phyloP scores from a whole-genome alignment of 2,329 filamentous ascomycete species.

The Neofusicoccum kwambonambiense region DNA sequence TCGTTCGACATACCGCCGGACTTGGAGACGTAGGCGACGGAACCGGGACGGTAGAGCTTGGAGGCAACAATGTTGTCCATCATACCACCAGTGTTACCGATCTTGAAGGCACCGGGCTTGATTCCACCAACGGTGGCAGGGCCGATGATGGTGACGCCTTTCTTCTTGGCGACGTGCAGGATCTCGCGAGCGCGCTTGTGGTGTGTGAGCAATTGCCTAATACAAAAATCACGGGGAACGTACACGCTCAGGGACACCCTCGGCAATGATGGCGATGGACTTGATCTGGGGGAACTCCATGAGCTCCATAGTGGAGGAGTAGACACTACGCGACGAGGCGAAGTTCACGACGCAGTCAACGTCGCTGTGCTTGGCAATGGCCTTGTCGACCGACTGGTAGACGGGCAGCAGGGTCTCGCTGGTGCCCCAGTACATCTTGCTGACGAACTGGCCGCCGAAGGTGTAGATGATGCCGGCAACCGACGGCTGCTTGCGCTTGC shows the following conservation, averaged over 20 bases:
- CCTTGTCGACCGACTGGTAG: constrained; percentile 92
- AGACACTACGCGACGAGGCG: constrained; percentile 96
- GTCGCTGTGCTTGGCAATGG: constrained; percentile 92
- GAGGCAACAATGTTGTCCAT: constrained; percentile 99
- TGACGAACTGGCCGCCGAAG: constrained; percentile 99
- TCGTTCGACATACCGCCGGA: constrained; percentile 99
- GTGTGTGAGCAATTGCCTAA: constrained; percentile 19
- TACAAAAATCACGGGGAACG: constrained; percentile 39
- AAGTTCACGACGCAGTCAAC: constrained; percentile 99
- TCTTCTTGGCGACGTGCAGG: constrained; percentile 92
- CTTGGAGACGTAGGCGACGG: constrained; percentile 99
- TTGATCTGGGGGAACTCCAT: constrained; percentile 97
- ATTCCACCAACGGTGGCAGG: constrained; percentile 98
- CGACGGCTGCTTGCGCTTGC: constrained; percentile 94
- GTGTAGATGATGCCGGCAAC: constrained; percentile 99
- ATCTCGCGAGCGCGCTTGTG: constrained; percentile 91
- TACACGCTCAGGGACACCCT: constrained; percentile 97
- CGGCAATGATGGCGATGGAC: constrained; percentile 98
- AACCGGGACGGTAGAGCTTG: constrained; percentile 99
- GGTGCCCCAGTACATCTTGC: constrained; percentile 99
- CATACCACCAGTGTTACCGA: constrained; percentile 99
- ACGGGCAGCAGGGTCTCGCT: constrained; percentile 98
- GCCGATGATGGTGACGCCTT: constrained; percentile 98
- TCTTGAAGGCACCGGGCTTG: constrained; percentile 99
- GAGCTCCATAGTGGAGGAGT: constrained; percentile 96